Evolutionary conservation across 371 early-diverging fungal genomes (phyloP), one percentile per base, ranked within the genome.

Genomic region (Mortierella sp.): DNA sequence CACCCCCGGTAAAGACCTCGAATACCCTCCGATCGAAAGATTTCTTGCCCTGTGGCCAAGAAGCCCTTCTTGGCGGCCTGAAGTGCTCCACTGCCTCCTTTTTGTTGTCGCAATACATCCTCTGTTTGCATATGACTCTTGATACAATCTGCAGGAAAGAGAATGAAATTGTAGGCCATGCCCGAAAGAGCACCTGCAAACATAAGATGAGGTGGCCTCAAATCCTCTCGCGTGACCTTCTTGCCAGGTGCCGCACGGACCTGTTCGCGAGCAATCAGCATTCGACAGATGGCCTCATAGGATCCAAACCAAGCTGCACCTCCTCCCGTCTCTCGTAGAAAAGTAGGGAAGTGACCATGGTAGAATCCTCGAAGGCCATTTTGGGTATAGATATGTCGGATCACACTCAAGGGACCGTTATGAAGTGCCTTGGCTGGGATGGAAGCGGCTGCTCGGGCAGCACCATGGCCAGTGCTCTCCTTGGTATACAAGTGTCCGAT

Each of bases 241-340:
- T 79, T 65, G 51, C 72, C 76, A 16, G 19, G 28, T 1, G 62
- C 62, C 18, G 73, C 70, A 14, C 43, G 65, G 26, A 50, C 56
- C 60, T 86, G 80, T 64, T 81, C 72, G 57, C 80, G 83, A 11
- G 76, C 70, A 18, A 96, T 84, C 67, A 94, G 83, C 28, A 84
- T 72, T 16, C 85, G 84, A 66, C 93, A 91, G 1, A 88, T 84
- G 43, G 90, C 82, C 82, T 98, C 98, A 71, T 98, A 98, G 7
- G 92, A 86, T 66, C 98, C 98, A 76, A 98, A 98, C 98, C 98
- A 98, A 16, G 92, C 94, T 0, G 92, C 96, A 23, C 96, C 96
- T 48, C 99, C 99, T n/a, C 94, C 90, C 4, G 91, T 83, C 76
- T 98, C 99, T 48, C 98, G 88, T 26, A 96, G 82, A 44, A 97